These are phyloP conservation scores for Trichomonascaceae sp. DNA, from an alignment of 1,139 yeast species.

Conservation along the genomic window DNA sequence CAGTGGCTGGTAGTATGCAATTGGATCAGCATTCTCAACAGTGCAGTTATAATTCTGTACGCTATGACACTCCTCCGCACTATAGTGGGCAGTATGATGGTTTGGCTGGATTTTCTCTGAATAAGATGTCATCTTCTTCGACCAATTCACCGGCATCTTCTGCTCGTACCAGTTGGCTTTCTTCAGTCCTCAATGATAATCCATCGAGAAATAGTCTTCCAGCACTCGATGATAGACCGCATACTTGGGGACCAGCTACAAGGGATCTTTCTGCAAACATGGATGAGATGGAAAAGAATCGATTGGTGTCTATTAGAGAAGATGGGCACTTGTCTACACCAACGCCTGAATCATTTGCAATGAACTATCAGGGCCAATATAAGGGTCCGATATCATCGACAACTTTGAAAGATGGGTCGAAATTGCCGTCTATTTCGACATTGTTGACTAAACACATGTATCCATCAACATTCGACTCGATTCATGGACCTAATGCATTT, in stretches of 20 bases:
- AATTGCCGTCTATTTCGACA: slow-evolving; percentile 20
- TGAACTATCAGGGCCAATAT: not conserved
- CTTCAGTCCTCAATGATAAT: slow-evolving; percentile 14
- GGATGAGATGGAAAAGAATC: slow-evolving; percentile 21
- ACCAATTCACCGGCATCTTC: slow-evolving; percentile 23
- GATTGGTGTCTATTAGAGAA: slow-evolving; percentile 26
- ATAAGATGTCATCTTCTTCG: slow-evolving; percentile 14
- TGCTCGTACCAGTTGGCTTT: slow-evolving; percentile 26
- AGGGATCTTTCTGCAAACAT: slow-evolving; percentile 23
- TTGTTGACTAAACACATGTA: slow-evolving; percentile 18
- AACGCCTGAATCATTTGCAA: slow-evolving; percentile 10
- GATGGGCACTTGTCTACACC: slow-evolving; percentile 27
- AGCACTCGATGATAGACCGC: slow-evolving; percentile 27
- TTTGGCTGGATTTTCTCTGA: not conserved
- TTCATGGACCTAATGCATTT: slow-evolving; percentile 16
- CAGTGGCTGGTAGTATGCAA: not conserved
- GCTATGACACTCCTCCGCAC: not conserved
- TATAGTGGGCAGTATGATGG: not conserved
- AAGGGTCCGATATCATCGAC: slow-evolving; percentile 8
- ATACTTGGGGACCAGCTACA: slow-evolving; percentile 30
- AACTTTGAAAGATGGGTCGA: slow-evolving; percentile 1
- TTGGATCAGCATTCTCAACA: slow-evolving; percentile 2
- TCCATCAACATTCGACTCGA: not conserved
- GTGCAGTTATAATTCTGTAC: not conserved
- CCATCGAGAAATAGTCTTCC: slow-evolving; percentile 7